Percentiles rank a stretch among this genome's conserved stretches.
These are phyloP conservation scores for Turritis glabra DNA, from an alignment of 345 rosid species.

Conservation along the genomic window DNA sequence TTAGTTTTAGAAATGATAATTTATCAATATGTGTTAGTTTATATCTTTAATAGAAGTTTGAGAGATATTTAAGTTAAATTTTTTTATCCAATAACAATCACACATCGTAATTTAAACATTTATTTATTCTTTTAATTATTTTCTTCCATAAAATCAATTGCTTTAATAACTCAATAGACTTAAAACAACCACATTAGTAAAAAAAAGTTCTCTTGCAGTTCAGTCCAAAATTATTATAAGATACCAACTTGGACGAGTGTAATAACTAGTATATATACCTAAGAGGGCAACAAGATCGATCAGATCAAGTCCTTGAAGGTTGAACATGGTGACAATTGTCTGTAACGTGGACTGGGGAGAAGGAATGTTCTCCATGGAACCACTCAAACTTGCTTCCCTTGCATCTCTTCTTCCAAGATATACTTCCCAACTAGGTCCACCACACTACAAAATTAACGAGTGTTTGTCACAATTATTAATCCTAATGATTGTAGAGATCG, in stretches of 20 bases:
- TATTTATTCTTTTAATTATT: neutral
- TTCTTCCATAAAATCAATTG: neutral
- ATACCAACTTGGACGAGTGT: neutral
- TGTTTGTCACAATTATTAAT: neutral
- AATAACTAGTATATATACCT: constrained; percentile 41
- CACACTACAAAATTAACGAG: constrained; percentile 44
- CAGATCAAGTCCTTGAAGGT: constrained; percentile 67
- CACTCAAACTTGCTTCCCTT: constrained; percentile 56
- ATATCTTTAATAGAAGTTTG: neutral
- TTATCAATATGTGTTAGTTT: neutral
- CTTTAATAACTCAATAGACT: neutral
- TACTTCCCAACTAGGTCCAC: constrained; percentile 79
- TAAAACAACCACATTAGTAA: neutral
- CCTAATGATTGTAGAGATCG: neutral
- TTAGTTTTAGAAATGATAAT: neutral
- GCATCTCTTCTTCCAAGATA: constrained; percentile 80
- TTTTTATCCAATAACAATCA: neutral
- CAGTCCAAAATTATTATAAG: neutral
- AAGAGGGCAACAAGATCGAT: constrained; percentile 79
- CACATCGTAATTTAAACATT: neutral
- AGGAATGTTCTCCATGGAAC: constrained; percentile 66
- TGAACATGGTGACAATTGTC: constrained; percentile 55
- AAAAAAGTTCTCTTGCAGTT: neutral
- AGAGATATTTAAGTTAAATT: neutral
- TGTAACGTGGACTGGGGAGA: constrained; percentile 69